Base-by-base conservation (phyloP, 139 green algal genomes). In the Pseudopediastrum boryanum region DNA sequence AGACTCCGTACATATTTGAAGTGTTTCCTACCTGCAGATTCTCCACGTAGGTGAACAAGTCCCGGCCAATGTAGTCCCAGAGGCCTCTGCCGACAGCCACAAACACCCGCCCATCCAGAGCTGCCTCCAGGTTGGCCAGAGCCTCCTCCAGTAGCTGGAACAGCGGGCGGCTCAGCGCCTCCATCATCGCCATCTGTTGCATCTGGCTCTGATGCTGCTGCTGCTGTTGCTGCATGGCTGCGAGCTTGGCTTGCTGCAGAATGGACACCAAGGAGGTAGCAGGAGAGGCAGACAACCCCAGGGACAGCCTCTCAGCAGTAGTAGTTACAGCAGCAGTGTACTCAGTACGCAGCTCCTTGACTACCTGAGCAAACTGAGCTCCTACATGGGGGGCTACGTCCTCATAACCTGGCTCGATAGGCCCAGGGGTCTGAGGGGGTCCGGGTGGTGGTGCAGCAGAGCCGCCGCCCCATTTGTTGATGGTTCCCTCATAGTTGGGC, bases 281-380 rank as follows among this genome's bases (percentile, higher is more conserved):
- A 16, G 73, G 73, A 5, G 21, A 44, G 35, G 48, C 43, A 16
- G 76, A 62, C 35, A 92, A 73, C 7, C 59, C 65, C 16, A 75
- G 42, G n/a, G 78, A 61, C 83, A 92, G 79, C 8, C 87, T 79
- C 46, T 82, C 59, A 43, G 81, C 82, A 59, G 59, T 82, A 36
- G 43, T 50, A 10, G 80, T 59, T 2, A 90, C 83, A 2, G 71
- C 85, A 10, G 79, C 58, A 0, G 83, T 75, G 75, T 90, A 92
- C 67, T 86, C 85, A 12, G 82, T 91, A 66, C 87, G 82, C 59
- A 90, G 65, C 77, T 91, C 87, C 70, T 89, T 89, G 27, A 91
- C 87, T 10, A 87, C 78, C 84, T 85, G 75, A 25, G 83, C 86
- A 46, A 90, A 90, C 71, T 89, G 83, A 3, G 86, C 86, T 0